These are phyloP conservation scores for Lentinula guzmanii DNA, from an alignment of 768 basidiomycete species.

Conservation along the genomic window DNA sequence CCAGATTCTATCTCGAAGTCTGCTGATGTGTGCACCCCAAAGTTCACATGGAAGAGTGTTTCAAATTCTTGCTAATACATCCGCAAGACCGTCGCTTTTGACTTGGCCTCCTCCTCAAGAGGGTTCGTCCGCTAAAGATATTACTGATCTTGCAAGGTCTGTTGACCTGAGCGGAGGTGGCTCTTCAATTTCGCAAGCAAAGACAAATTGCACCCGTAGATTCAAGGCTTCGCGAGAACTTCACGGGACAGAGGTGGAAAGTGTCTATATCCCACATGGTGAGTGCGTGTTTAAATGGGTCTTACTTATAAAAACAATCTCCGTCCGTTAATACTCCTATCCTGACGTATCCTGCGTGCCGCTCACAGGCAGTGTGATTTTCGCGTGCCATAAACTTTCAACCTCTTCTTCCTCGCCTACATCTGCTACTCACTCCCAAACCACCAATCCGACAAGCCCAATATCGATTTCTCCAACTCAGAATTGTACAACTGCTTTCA, in stretches of 20 bases:
- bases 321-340: neutral
- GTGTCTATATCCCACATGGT: slow-evolving; percentile 91
- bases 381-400: slow-evolving; percentile 67
- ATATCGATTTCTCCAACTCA: slow-evolving; percentile 26
- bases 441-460: slow-evolving; percentile 17
- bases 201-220: slow-evolving; percentile 81
- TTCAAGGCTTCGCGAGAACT: slow-evolving; percentile 70
- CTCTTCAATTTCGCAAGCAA: slow-evolving; percentile 43
- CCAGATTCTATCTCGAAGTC: slow-evolving; percentile 50
- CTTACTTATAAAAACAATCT: slow-evolving; percentile 2
- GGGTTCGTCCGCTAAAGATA: slow-evolving; percentile 26
- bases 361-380: slow-evolving; percentile 57
- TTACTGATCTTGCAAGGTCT: slow-evolving; percentile 23
- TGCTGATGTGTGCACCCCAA: slow-evolving; percentile 50
- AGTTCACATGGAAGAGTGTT: slow-evolving; percentile 46
- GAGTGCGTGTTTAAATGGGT: slow-evolving; percentile 23
- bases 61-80: slow-evolving; percentile 66
- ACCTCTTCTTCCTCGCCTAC: slow-evolving; percentile 24
- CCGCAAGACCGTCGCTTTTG: slow-evolving; percentile 52
- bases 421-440: slow-evolving; percentile 9
- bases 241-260: slow-evolving; percentile 68
- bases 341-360: slow-evolving; percentile 9
- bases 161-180: slow-evolving; percentile 16
- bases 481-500: slow-evolving; percentile 36
- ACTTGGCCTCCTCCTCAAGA: slow-evolving; percentile 71